A percentile compares a stretch with the other conserved stretches of the same genome.
Evolutionary conservation across 148 eudicot species (phyloP).

Genomic region (Fallopia convolvulus): DNA sequence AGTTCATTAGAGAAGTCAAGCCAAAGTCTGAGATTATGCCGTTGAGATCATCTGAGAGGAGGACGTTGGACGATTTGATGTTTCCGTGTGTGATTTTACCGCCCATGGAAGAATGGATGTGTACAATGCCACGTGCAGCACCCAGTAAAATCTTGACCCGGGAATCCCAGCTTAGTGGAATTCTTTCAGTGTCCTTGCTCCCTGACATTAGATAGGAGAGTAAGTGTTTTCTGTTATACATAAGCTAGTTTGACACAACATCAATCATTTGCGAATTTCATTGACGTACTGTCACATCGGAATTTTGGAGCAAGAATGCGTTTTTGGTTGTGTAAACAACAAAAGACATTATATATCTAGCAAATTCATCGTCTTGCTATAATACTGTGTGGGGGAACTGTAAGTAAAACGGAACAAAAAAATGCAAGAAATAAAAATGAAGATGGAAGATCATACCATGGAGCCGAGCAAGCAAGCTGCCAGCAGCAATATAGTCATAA

Average conservation of each 20-base stretch:
- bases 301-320: no score
- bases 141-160: constrained; percentile 58
- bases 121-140: constrained; percentile 64
- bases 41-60: constrained; percentile 46
- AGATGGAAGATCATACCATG: constrained; percentile 44
- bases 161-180: constrained; percentile 62
- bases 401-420: neutral
- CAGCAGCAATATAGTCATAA: constrained; percentile 44
- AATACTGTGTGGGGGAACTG: no score
- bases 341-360: no score
- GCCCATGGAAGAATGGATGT: constrained; percentile 53
- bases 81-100: constrained; percentile 59
- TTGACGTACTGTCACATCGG: no score
- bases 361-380: no score
- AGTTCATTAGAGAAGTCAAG: constrained; percentile 48
- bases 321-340: no score
- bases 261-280: neutral
- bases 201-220: constrained; percentile 25
- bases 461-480: constrained; percentile 55
- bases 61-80: constrained; percentile 73
- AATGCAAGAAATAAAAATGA: neutral
- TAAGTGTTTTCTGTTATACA: neutral
- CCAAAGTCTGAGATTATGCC: constrained; percentile 68
- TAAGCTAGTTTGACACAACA: neutral
- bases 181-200: constrained; percentile 42